These are phyloP conservation scores for Blepharisma japonicum DNA, from an alignment of 73 alveolate species.

Conservation along the genomic window DNA sequence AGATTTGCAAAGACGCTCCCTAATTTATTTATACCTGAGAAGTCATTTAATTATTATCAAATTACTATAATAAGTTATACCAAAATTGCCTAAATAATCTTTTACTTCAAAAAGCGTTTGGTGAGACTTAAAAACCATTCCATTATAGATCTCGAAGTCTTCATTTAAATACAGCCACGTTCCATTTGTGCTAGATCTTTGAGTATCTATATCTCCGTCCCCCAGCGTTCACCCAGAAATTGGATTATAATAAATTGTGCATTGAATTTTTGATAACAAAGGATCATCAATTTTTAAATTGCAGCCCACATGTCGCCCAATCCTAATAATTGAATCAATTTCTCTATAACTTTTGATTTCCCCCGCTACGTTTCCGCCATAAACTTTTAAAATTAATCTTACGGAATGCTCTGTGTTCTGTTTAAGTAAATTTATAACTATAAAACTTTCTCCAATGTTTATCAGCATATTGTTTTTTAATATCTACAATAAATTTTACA, in stretches of 20 bases:
- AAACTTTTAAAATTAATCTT: not conserved
- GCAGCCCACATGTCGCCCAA: conserved; percentile 66
- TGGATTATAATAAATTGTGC: conserved; percentile 53
- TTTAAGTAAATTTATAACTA: conserved; percentile 50
- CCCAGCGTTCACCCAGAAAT: conserved; percentile 51
- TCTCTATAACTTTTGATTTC: conserved; percentile 5
- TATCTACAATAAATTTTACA: conserved; percentile 31
- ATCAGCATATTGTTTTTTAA: conserved; percentile 73
- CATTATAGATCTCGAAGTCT: conserved; percentile 73
- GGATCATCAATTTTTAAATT: conserved; percentile 75
- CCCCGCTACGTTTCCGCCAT: not conserved
- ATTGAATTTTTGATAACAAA: conserved; percentile 68
- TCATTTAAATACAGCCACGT: conserved; percentile 81
- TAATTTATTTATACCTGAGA: conserved; percentile 28
- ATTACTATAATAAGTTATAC: not conserved
- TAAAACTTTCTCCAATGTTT: conserved; percentile 85
- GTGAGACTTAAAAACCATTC: conserved; percentile 78
- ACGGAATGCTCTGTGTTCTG: not conserved
- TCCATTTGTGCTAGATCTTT: conserved; percentile 74
- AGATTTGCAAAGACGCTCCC: conserved; percentile 55
- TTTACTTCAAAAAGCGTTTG: conserved; percentile 74
- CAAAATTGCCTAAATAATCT: conserved; percentile 4
- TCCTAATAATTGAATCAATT: conserved; percentile 33
- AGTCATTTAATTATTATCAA: not conserved
- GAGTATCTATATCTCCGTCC: conserved; percentile 62